Evolutionary conservation across 306 rosid genomes (phyloP).

Genomic region (Medicago lupulina): DNA sequence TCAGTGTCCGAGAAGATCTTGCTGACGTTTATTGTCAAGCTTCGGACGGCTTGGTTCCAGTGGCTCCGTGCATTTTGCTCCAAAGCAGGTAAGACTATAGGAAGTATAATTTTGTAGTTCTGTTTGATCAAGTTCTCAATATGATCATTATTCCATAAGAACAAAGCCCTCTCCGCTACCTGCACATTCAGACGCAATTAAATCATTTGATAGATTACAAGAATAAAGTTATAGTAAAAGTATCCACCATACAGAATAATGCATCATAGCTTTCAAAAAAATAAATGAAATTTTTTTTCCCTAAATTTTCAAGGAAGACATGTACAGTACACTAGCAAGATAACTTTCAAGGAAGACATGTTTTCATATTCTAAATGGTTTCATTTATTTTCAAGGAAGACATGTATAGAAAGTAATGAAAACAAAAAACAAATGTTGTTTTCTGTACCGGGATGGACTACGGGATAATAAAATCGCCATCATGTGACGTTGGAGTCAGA

Average conservation of each 20-base stretch:
- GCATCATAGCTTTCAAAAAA: slow-evolving; percentile 14
- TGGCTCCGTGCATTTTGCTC: slow-evolving; percentile 79
- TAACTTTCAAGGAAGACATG: too few relatives aligned
- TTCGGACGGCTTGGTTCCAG: slow-evolving; percentile 97
- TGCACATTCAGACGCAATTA: slow-evolving; percentile 46
- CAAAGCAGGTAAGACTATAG: slow-evolving; percentile 83
- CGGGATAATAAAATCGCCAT: too few relatives aligned
- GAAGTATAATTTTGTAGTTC: slow-evolving; percentile 75
- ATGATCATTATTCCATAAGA: slow-evolving; percentile 95
- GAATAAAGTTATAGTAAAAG: neutral
- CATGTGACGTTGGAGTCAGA: too few relatives aligned
- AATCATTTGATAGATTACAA: slow-evolving; percentile 14
- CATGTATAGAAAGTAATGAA: too few relatives aligned
- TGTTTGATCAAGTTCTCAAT: slow-evolving; percentile 81
- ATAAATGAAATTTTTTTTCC: neutral
- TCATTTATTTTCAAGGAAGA: slow-evolving; percentile 15
- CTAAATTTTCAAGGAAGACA: neutral
- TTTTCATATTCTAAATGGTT: too few relatives aligned
- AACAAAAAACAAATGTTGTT: too few relatives aligned
- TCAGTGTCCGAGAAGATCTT: slow-evolving; percentile 82
- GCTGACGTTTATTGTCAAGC: slow-evolving; percentile 80
- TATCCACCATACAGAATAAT: slow-evolving; percentile 15
- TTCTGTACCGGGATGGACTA: too few relatives aligned
- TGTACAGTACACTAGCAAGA: too few relatives aligned
- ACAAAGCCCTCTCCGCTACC: slow-evolving; percentile 98